Base-by-base conservation (phyloP, 2,329 filamentous ascomycete species). In the Phyllosticta capitalensis region DNA sequence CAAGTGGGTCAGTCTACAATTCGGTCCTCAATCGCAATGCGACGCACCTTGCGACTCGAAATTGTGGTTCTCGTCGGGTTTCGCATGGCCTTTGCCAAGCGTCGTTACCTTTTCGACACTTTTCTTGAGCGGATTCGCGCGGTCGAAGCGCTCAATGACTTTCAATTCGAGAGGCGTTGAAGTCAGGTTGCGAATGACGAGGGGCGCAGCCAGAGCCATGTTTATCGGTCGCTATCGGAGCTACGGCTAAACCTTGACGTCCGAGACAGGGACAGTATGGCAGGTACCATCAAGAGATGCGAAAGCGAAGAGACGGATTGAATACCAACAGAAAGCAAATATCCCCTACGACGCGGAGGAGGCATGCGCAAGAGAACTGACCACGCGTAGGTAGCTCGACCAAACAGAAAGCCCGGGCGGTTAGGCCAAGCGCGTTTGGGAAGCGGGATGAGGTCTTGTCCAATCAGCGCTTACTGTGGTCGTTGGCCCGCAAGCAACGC, bases 151-250 rank as follows among this genome's bases (percentile, higher is more conserved):
- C 76, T 95, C 88, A 61, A 92, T 78, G 61, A 79, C 72, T 71
- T 85, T 86, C 66, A 96, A 81, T 65, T 86, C 83, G 59, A 96
- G 77, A n/a, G 84, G 80, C 54, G 82, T 85, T 60, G 83, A 78
- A 52, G 89, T 92, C 64, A 95, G 77, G 72, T 96, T 96, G 67
- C 92, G 90, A 67, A 96, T 83, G 4, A 82, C 88, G 65, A 96
- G 76, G 30, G 58, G 58, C 9, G 54, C 21, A 54, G 26, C 22
- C 21, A 54, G 53, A 59, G 58, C 30, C 56, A 59, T 59, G 56
- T 24, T 21, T 7, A 19, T 38, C 49, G n/a, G 56, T 52, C 24
- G 56, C 12, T 45, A 45, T 59, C 49, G 19, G 51, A 59, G 50
- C 52, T 50, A 45, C 56, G 56, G 56, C 56, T 59, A 59, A 59